Conservation (phyloP, 2,329 filamentous ascomycete species). For the Sarocladium brachiariae region DNA sequence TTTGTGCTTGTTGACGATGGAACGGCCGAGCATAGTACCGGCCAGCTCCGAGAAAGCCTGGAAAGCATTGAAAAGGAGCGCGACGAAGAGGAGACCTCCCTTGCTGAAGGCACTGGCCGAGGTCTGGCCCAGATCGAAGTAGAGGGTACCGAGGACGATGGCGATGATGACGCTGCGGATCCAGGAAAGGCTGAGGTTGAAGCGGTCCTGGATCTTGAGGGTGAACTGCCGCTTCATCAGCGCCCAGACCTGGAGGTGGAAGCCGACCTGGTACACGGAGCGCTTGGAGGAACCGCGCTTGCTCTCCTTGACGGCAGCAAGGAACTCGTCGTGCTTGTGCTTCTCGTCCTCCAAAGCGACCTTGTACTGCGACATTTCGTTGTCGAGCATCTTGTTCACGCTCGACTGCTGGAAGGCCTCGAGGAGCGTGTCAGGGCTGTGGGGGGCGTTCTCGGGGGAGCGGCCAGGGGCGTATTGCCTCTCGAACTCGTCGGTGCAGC, state of each 20-base stretch:
- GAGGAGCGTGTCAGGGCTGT: constrained; percentile 58
- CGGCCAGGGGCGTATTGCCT: constrained; percentile 65
- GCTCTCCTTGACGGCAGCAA: constrained; percentile 65
- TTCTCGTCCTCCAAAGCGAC: constrained; percentile 56
- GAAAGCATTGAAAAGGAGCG: constrained; percentile 81
- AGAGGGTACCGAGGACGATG: constrained; percentile 74
- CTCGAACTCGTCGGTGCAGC: constrained; percentile 79
- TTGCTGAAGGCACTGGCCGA: constrained; percentile 71
- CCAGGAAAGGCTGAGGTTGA: constrained; percentile 70
- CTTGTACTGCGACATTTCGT: constrained; percentile 66
- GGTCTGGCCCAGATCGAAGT: constrained; percentile 59
- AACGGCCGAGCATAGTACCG: constrained; percentile 66
- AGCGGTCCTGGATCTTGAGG: constrained; percentile 80
- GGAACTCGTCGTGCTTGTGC: constrained; percentile 68
- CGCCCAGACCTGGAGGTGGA: constrained; percentile 76
- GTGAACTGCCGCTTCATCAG: constrained; percentile 78
- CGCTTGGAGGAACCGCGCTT: constrained; percentile 69
- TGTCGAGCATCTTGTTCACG: constrained; percentile 47
- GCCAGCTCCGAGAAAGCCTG: constrained; percentile 75
- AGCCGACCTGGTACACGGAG: constrained; percentile 78
- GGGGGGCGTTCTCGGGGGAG: constrained; percentile 59
- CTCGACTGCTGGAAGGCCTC: constrained; percentile 63
- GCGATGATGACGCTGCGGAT: constrained; percentile 61
- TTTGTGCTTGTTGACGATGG: constrained; percentile 77
- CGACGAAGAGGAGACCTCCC: constrained; percentile 74